A percentile compares a stretch with the other conserved stretches of the same genome.
These are phyloP conservation scores for Fusarium goolgardi DNA, from an alignment of 2,329 filamentous ascomycete species.

Conservation along the genomic window DNA sequence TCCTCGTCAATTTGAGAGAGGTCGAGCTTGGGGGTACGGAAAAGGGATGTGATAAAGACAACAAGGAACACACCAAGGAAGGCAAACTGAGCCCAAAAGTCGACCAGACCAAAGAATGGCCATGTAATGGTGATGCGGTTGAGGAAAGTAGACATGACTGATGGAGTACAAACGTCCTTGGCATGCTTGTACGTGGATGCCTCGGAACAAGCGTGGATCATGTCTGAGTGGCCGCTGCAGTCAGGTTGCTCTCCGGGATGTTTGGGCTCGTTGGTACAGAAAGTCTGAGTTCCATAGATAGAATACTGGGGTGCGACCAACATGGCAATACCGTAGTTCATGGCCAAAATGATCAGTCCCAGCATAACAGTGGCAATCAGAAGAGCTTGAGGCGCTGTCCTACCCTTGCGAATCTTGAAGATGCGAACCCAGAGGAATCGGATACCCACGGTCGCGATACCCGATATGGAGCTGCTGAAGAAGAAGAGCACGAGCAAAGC, in stretches of 20 bases:
- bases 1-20: conserved; percentile 86
- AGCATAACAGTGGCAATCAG: conserved; percentile 92
- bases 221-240: conserved; percentile 76
- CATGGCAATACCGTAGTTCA: conserved; percentile 94
- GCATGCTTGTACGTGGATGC: conserved; percentile 76
- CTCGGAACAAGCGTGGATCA: conserved; percentile 87
- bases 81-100: conserved; percentile 96
- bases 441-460: conserved; percentile 88
- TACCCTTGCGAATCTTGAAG: conserved; percentile 89
- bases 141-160: conserved; percentile 89
- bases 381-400: conserved; percentile 91
- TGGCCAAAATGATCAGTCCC: conserved; percentile 86
- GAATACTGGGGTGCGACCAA: conserved; percentile 96
- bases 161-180: conserved; percentile 86
- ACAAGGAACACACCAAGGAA: conserved; percentile 88
- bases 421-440: conserved; percentile 95
- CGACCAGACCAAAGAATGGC: conserved; percentile 91
- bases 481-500: conserved; percentile 85
- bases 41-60: conserved; percentile 80
- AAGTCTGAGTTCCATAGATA: conserved; percentile 93
- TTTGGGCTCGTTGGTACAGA: conserved; percentile 79
- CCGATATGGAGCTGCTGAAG: conserved; percentile 88
- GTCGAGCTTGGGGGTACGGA: conserved; percentile 83
- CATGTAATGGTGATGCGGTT: conserved; percentile 94
- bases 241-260: conserved; percentile 75